Conservation (phyloP, 2,329 filamentous ascomycete species). For the Ascochyta rabiei region DNA sequence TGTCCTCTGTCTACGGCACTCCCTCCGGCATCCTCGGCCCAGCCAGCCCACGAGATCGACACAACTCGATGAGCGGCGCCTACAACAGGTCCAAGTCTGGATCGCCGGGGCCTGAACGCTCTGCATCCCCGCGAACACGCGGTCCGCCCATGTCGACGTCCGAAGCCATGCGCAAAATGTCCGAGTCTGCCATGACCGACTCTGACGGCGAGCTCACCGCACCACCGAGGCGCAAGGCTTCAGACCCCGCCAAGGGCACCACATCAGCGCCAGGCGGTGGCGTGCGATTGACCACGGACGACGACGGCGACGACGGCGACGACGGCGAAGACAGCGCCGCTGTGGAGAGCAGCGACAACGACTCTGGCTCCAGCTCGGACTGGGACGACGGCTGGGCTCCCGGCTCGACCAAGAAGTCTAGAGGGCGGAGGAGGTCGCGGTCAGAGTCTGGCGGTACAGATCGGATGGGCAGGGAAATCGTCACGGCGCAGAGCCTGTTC, state of each 20-base stretch:
- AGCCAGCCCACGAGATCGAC: slow-evolving; percentile 40
- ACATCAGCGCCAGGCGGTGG: slow-evolving; percentile 55
- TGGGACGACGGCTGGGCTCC: slow-evolving; percentile 63
- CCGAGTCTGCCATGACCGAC: slow-evolving; percentile 17
- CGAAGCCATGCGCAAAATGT: slow-evolving; percentile 18
- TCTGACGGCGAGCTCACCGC: slow-evolving; percentile 10
- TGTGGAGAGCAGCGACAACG: slow-evolving; percentile 72
- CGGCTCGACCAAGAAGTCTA: slow-evolving; percentile 39
- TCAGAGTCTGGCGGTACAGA: slow-evolving; percentile 43
- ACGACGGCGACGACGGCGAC: slow-evolving; percentile 62
- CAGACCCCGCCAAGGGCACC: slow-evolving; percentile 48
- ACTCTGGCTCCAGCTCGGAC: slow-evolving; percentile 62
- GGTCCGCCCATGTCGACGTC: slow-evolving; percentile 9
- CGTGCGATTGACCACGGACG: slow-evolving; percentile 60
- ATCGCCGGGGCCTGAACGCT: slow-evolving; percentile 46
- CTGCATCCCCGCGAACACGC: slow-evolving; percentile 43
- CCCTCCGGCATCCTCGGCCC: slow-evolving; percentile 30
- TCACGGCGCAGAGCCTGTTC: slow-evolving; percentile 65
- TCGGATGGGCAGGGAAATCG: slow-evolving; percentile 45
- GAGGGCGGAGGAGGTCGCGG: slow-evolving; percentile 49
- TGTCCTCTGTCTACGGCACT: slow-evolving; percentile 52
- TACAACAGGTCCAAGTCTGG: slow-evolving; percentile 47
- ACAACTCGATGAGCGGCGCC: slow-evolving; percentile 48
- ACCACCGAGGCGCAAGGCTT: slow-evolving; percentile 54
- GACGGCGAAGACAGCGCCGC: slow-evolving; percentile 64